A percentile compares a stretch with the other conserved stretches of the same genome.
phyloP scores from a whole-genome alignment of 1,284 basidiomycete species.

The Trichosporon sp. region DNA sequence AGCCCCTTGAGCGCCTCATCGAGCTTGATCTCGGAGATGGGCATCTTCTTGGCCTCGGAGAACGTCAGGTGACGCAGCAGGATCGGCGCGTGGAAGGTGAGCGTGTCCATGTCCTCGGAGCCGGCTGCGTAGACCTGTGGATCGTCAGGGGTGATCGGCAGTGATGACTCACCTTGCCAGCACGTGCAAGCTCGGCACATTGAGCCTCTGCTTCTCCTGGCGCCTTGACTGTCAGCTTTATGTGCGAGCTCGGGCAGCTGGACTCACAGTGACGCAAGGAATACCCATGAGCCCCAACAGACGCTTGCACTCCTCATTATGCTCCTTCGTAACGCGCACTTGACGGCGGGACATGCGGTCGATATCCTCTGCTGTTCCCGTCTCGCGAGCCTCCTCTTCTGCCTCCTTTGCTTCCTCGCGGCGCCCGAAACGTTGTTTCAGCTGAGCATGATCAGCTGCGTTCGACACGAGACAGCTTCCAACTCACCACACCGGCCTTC shows the following conservation, averaged over 20 bases:
- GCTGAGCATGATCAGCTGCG: conserved; percentile 5
- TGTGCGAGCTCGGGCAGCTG: neutral
- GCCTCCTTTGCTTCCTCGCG: conserved; percentile 91
- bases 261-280: conserved; percentile 75
- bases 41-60: conserved; percentile 96
- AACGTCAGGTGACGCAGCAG: conserved; percentile 94
- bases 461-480: too few species aligned
- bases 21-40: conserved; percentile 90
- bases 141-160: neutral
- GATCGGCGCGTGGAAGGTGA: conserved; percentile 89
- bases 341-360: conserved; percentile 85
- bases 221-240: conserved; percentile 56
- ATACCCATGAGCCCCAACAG: conserved; percentile 94
- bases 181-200: conserved; percentile 92
- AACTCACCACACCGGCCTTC: conserved; percentile 87
- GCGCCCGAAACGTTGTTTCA: conserved; percentile 69
- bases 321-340: conserved; percentile 90
- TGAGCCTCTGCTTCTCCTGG: conserved; percentile 98
- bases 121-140: conserved; percentile 86
- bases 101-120: conserved; percentile 99
- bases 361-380: conserved; percentile 84
- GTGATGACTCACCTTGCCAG: conserved; percentile 66
- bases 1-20: conserved; percentile 78
- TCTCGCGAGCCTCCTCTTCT: conserved; percentile 93
- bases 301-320: conserved; percentile 91